Evolutionary conservation across 306 rosid species (phyloP), one percentile per base, ranked within the genome.

Genomic region (Trifolium fragiferum): DNA sequence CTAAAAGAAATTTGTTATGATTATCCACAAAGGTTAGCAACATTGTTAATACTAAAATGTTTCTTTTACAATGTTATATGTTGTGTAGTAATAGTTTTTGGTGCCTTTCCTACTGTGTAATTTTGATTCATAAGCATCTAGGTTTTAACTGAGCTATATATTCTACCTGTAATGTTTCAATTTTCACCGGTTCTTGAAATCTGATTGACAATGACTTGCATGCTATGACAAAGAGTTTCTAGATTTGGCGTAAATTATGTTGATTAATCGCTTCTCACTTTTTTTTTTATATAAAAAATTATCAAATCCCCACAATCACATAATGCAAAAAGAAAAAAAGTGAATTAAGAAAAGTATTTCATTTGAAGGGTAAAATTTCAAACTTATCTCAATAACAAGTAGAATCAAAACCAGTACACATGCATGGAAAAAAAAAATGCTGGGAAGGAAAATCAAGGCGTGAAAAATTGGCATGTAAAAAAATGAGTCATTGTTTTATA

Each of bases 1-100:
- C 33, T 20, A 19, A 10, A 46, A 76, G 80, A 47, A 62, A 9
- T 62, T 61, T 9, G 23, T 70, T 20, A 70, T 51, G 57, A 50
- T 6, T 62, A 25, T 51, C 64, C 47, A 65, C 13, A 23, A 23
- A 23, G 16, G 27, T 61, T 16, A 53, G 25, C 10, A 27, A 27
- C 32, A 27, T 27, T 27, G 27, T 76, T 47, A 69, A 70, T 61
- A n/a, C 50, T 3, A 60, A 60, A 27, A 27, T 27, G 32, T 27
- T 27, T 27, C 32, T 27, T 27, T 27, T 27, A 27, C 32, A 27
- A 3, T 27, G 4, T 27, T 27, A 27, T 27, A 27, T 27, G 32
- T 27, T 27, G 5, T 12, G 32, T 5, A 25, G 35, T 23, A 23
- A 23, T 20, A 54, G 14, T 54, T 25, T 25, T 25, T 25, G 32